Base-by-base conservation (phyloP, 179 eudicot genomes). In the Heliamphora ciliata region DNA sequence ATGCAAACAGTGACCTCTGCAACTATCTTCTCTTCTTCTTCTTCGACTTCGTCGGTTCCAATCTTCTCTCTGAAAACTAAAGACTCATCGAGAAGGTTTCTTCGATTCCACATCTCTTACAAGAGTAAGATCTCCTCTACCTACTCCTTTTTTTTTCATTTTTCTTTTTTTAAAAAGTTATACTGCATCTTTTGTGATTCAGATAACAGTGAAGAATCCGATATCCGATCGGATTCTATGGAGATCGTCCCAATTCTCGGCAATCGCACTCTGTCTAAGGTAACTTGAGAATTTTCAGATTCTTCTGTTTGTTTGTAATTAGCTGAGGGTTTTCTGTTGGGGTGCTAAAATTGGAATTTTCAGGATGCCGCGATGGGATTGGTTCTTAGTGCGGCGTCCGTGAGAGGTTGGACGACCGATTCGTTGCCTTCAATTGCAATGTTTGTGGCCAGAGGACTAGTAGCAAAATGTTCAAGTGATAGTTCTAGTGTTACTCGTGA, bases 351-450 rank as follows among this genome's bases (percentile, higher is more conserved):
- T 64, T 56, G 68, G 21, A 51, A 64, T 56, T 56, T 46, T 44
- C 74, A 94, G 98, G 97, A 94, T 87, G 91, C 83, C 48, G 97
- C 98, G 15, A 91, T 94, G 98, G 98, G 98, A 71, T 85, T 94
- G 90, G 97, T 93, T 47, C 83, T 94, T 72, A 92, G 92, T 85
- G 96, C 98, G 66, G 96, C 92, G 3, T 84, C 91, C 69, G 92
- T 95, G 77, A 88, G 88, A 84, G 98, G 98, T 17, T 94, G 98
- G 98, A 94, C 97, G 61, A n/a, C n/a, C n/a, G n/a, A n/a, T n/a
- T n/a, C n/a, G 90, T 95, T 76, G 98, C n/a, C n/a, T n/a, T n/a
- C n/a, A n/a, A n/a, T n/a, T n/a, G n/a, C n/a, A n/a, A n/a, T n/a
- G n/a, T n/a, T n/a, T n/a, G n/a, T n/a, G n/a, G n/a, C n/a, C n/a